These are phyloP conservation scores for Penicillium cataractarum DNA, from an alignment of 495 filamentous ascomycete species.

Conservation along the genomic window DNA sequence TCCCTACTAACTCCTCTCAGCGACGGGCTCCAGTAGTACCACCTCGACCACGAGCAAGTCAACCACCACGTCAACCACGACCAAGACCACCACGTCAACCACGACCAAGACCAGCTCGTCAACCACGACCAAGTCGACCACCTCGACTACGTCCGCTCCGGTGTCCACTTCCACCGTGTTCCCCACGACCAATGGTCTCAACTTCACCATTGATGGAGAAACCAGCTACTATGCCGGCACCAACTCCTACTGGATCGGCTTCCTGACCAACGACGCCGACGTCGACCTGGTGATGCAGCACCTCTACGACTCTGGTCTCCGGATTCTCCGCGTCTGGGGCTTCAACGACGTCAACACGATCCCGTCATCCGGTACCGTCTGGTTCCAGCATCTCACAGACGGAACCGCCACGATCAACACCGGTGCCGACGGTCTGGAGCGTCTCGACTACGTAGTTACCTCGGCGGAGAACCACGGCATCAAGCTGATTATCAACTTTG, in stretches of 20 bases:
- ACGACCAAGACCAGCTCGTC: slow-evolving; percentile 8
- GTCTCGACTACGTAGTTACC: slow-evolving; percentile 68
- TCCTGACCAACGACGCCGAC: slow-evolving; percentile 65
- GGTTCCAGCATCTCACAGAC: slow-evolving; percentile 60
- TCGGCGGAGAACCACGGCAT: slow-evolving; percentile 59
- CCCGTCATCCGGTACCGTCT: slow-evolving; percentile 54
- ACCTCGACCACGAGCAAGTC: background rate
- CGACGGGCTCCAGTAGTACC: slow-evolving; percentile 1
- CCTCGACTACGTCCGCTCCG: slow-evolving; percentile 15
- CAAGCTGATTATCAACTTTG: slow-evolving; percentile 62
- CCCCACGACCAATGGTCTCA: slow-evolving; percentile 52
- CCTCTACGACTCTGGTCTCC: slow-evolving; percentile 57
- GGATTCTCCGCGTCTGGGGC: slow-evolving; percentile 73
- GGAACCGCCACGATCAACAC: slow-evolving; percentile 66
- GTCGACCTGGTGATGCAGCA: slow-evolving; percentile 61
- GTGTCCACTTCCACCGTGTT: slow-evolving; percentile 39
- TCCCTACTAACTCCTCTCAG: background rate
- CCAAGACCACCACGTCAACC: slow-evolving; percentile 1
- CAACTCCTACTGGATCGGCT: slow-evolving; percentile 76
- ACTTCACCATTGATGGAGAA: slow-evolving; percentile 65
- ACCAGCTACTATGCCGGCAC: slow-evolving; percentile 68
- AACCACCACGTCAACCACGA: slow-evolving; percentile 13
- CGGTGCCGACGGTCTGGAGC: slow-evolving; percentile 64
- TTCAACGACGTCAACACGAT: slow-evolving; percentile 65
- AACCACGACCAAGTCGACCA: slow-evolving; percentile 17